Evolutionary conservation across 495 filamentous ascomycete genomes (phyloP).

Genomic region (Penicillium angulare): DNA sequence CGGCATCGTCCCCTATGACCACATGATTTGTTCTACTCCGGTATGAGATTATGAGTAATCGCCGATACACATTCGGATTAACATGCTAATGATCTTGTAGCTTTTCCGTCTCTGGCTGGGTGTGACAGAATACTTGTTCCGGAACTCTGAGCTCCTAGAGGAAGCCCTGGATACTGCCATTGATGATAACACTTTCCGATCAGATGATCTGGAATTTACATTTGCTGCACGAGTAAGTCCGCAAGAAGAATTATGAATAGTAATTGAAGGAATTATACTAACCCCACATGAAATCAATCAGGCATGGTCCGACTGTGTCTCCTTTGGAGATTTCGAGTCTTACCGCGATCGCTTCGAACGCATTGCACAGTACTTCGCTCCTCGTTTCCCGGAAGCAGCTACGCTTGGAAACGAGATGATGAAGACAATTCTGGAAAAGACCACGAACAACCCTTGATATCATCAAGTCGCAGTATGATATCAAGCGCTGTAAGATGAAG

Average conservation of each 20-base stretch:
- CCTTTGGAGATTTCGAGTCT: slow-evolving; percentile 83
- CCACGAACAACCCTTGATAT: slow-evolving; percentile 25
- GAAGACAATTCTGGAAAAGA: slow-evolving; percentile 87
- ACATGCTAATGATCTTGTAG: slow-evolving; percentile 33
- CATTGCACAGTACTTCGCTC: slow-evolving; percentile 87
- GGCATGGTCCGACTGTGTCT: slow-evolving; percentile 94
- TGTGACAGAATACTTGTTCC: slow-evolving; percentile 94
- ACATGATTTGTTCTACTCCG: slow-evolving; percentile 98
- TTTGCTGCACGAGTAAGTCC: slow-evolving; percentile 77
- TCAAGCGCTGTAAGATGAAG: not conserved
- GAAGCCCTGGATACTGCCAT: slow-evolving; percentile 82
- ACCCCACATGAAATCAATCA: slow-evolving; percentile 25
- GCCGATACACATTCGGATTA: no score
- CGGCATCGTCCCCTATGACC: slow-evolving; percentile 93
- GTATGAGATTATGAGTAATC: no score
- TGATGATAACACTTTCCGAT: slow-evolving; percentile 81
- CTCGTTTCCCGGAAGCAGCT: slow-evolving; percentile 79
- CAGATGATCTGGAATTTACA: slow-evolving; percentile 94
- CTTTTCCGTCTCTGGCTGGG: slow-evolving; percentile 97
- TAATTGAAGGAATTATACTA: not conserved
- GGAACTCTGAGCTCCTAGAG: slow-evolving; percentile 78
- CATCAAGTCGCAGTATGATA: no score
- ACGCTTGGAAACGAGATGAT: slow-evolving; percentile 96
- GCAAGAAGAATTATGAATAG: not conserved
- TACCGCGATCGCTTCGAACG: slow-evolving; percentile 86